These are phyloP conservation scores for Pseudozyma pruni DNA, from an alignment of 1,284 basidiomycete genomes.

Conservation along the genomic window DNA sequence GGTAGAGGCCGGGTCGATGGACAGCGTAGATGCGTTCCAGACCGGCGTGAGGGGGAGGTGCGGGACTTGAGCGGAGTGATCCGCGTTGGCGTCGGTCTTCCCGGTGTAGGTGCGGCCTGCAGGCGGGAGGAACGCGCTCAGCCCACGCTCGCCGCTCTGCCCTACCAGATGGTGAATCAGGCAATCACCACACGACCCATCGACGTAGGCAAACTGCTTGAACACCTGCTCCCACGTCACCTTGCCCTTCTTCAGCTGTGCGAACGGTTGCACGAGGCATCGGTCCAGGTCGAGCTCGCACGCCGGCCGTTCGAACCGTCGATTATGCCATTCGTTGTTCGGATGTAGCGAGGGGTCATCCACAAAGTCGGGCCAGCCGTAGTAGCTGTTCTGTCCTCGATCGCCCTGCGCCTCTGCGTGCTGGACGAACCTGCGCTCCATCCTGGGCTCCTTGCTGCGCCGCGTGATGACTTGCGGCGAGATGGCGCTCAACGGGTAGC, in stretches of 20 bases:
- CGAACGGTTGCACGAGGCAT: conserved; percentile 25
- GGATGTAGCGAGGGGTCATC: conserved; percentile 9
- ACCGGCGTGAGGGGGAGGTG: conserved; percentile 33
- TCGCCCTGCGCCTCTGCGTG: not conserved
- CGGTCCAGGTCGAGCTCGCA: conserved; percentile 35
- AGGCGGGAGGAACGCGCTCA: conserved; percentile 38
- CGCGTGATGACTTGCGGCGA: conserved; percentile 16
- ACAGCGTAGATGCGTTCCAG: conserved; percentile 12
- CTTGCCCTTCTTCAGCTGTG: not conserved
- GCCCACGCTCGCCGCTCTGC: conserved; percentile 30
- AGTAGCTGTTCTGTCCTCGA: conserved; percentile 15
- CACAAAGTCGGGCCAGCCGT: conserved; percentile 34
- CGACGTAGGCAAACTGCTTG: conserved; percentile 33
- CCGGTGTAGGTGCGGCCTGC: conserved; percentile 14
- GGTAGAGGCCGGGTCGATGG: conserved; percentile 3
- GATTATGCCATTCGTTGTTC: conserved; percentile 17
- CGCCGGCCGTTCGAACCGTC: conserved; percentile 23
- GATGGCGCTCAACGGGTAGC: conserved; percentile 27
- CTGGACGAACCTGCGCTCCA: conserved; percentile 1
- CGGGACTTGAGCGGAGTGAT: conserved; percentile 9
- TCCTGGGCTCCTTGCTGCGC: not conserved
- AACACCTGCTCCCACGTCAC: conserved; percentile 44
- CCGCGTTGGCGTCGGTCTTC: not conserved
- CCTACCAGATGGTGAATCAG: conserved; percentile 43
- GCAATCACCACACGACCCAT: conserved; percentile 48